Percentiles rank a stretch among this genome's conserved stretches.
phyloP scores from a whole-genome alignment of 495 filamentous ascomycete genomes.

The Hypoxylon trugodes region DNA sequence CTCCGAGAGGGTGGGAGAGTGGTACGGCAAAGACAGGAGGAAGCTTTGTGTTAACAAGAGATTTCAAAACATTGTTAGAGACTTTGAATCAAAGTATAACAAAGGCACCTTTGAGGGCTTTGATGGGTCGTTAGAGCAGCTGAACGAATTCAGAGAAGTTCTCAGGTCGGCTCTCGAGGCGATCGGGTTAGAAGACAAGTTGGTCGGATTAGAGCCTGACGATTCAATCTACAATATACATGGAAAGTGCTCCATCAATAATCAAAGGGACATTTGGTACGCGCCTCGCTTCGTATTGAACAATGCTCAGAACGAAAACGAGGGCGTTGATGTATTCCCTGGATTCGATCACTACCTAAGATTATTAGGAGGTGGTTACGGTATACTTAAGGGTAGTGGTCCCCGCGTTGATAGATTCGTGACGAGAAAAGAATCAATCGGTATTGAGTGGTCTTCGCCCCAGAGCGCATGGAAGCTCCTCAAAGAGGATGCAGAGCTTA shows the following conservation, averaged over 20 bases:
- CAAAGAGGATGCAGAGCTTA: not conserved
- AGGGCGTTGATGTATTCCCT: no score
- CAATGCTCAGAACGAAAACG: no score
- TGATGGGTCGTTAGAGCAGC: not conserved
- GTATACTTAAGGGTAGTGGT: no score
- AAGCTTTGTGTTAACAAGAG: not conserved
- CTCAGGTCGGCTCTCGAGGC: not conserved
- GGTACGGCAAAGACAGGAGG: not conserved
- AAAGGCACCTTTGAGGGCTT: not conserved
- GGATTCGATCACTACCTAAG: not conserved
- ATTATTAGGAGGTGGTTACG: not conserved
- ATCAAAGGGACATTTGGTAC: no score
- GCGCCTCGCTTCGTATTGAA: no score
- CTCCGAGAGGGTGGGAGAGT: not conserved
- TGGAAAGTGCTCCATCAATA: no score
- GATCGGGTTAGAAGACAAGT: not conserved
- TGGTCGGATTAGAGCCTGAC: not conserved
- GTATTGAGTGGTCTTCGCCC: not conserved
- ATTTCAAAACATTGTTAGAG: not conserved
- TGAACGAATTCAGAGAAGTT: not conserved
- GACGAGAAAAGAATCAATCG: not conserved
- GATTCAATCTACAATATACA: no score
- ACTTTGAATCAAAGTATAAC: not conserved
- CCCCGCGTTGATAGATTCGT: no score
- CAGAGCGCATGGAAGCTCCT: conserved; percentile 1